Conservation (phyloP, 164 flowering plant species). For the Chloranthus sessilifolius region DNA sequence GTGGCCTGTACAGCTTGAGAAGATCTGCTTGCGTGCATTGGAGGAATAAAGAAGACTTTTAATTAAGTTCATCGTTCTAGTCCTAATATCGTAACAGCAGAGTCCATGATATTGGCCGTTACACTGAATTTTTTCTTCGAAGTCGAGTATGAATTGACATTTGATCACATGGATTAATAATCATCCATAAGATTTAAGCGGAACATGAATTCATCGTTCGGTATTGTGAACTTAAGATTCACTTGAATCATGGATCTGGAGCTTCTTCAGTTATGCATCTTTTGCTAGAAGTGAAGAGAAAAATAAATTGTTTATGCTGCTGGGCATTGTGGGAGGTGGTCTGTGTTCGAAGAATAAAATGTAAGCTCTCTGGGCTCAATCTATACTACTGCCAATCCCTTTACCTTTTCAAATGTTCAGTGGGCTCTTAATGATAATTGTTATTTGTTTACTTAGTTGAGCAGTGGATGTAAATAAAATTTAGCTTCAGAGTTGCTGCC, state of each 20-base stretch:
- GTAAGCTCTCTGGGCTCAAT: constrained; percentile 14
- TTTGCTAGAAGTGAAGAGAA: constrained; percentile 11
- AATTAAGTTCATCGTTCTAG: constrained; percentile 1
- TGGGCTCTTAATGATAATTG: constrained; percentile 12
- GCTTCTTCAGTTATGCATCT: constrained; percentile 7
- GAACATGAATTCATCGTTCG: neutral
- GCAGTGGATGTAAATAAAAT: constrained; percentile 8
- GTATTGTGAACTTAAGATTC: constrained; percentile 6
- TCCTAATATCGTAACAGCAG: neutral
- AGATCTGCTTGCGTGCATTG: constrained; percentile 29
- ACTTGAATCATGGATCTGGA: constrained; percentile 10
- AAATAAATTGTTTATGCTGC: constrained; percentile 15
- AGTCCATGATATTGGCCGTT: no score
- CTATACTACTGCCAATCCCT: constrained; percentile 8
- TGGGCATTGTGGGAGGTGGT: constrained; percentile 3
- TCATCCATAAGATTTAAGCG: no score
- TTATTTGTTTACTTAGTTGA: constrained; percentile 7
- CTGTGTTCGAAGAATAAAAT: constrained; percentile 16
- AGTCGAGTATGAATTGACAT: no score
- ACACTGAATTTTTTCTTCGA: no score
- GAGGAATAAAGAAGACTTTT: constrained; percentile 16
- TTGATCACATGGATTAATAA: no score
- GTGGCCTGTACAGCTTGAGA: constrained; percentile 76
- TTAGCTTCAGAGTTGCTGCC: constrained; percentile 11
- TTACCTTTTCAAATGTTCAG: constrained; percentile 10